A percentile compares a stretch with the other conserved stretches of the same genome.
phyloP scores from a whole-genome alignment of 2,329 filamentous ascomycete genomes.

The Colletotrichum sp. region DNA sequence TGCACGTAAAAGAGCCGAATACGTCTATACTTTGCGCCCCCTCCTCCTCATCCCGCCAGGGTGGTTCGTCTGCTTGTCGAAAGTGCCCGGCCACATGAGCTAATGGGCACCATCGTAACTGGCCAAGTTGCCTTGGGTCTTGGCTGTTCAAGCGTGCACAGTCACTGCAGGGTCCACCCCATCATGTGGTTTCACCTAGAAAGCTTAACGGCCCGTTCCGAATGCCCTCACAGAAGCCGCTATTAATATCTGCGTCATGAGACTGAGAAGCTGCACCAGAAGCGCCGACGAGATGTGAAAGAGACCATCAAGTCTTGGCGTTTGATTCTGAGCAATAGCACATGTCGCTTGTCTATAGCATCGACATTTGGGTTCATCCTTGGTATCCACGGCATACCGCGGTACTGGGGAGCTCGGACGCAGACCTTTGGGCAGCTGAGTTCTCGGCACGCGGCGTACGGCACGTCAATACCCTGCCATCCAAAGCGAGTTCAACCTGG shows the following conservation, averaged over 20 bases:
- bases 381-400: not conserved
- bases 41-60: not conserved
- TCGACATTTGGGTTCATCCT: not conserved
- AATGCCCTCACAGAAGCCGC: not conserved
- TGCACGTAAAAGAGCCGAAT: not conserved
- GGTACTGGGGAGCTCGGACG: not conserved
- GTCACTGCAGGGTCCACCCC: not conserved
- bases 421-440: not conserved
- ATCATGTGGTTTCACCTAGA: not conserved
- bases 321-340: not conserved
- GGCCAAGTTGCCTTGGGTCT: not conserved
- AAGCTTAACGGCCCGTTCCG: slow-evolving; percentile 18
- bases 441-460: not conserved
- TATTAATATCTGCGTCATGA: not conserved
- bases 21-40: not conserved
- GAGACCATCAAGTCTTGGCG: not conserved
- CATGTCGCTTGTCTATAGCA: not conserved
- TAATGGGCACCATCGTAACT: not conserved
- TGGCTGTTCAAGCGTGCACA: not conserved
- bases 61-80: slow-evolving; percentile 3
- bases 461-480: not conserved
- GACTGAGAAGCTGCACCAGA: not conserved
- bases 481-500: not conserved
- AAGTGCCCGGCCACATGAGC: not conserved
- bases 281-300: not conserved